Evolutionary conservation across 495 filamentous ascomycete genomes (phyloP), one percentile per base, ranked within the genome.

Genomic region (Trypethelium eluteriae): DNA sequence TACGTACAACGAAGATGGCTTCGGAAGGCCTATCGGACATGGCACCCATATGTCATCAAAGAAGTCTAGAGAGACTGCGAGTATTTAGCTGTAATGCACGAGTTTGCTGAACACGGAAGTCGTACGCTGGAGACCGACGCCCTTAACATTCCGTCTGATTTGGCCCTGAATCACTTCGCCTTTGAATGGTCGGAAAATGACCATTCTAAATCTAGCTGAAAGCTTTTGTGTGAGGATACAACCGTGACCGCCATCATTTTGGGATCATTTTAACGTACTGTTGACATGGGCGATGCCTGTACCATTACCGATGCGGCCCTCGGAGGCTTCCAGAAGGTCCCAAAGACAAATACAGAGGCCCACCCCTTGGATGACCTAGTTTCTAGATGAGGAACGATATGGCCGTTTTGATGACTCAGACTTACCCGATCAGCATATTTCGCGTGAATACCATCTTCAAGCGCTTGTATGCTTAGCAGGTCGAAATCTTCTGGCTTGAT

Each of bases 171-270:
- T 79, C 61, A 95, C 90, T 74, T 98, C 95, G 32, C 89, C 88
- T 74, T 95, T 91, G 79, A 96, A 97, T 0, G 94, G 94, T 38
- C 94, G 85, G 75, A 98, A 98, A 9, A 97, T 90, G n/a, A 96
- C 81, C 70, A 98, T 78, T 34, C 90, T 87, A 76, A 96, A 98
- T 74, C 93, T 89, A 36, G 96, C 93, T 59, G 5, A 5, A 53
- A 25, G 18, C 34, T 36, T 36, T 9, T 3, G 36, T 3, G 32
- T 59, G 5, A 59, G 32, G 6, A 59, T 25, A 14, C 12, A 53
- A 14, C 5, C 18, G 49, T 5, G 16, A 18, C 11, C 2, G 49
- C 5, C 11, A n/a, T 0, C n/a, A 65, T 38, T 64, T 18, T 35
- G 35, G 67, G 57, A 53, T 32, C 18, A 34, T 47, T 63, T n/a